A percentile compares a stretch with the other conserved stretches of the same genome.
phyloP scores from a whole-genome alignment of 192 early-diverging fungal genomes.

The Coemansia pectinata region DNA sequence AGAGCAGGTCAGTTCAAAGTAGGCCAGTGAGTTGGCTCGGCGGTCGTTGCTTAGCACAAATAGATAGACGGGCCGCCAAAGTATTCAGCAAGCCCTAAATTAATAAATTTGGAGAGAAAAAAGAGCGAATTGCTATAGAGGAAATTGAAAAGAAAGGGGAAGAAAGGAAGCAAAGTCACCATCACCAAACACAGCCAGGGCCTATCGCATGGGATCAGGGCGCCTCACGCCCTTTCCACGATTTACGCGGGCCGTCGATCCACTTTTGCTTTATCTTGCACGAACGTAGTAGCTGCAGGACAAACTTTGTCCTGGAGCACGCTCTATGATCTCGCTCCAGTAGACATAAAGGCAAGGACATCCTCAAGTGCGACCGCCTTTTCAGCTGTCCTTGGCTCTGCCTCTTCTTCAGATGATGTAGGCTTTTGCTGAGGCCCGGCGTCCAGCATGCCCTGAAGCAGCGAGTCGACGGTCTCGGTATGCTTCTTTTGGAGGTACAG shows the following conservation, averaged over 20 bases:
- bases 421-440: not conserved
- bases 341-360: constrained; percentile 44
- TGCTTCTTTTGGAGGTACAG: constrained; percentile 30
- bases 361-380: constrained; percentile 34
- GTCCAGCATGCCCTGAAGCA: constrained; percentile 16
- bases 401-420: not conserved
- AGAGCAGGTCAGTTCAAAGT: not conserved
- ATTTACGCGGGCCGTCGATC: not conserved
- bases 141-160: not conserved
- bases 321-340: constrained; percentile 16
- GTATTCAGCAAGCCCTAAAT: not conserved
- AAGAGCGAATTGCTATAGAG: not conserved
- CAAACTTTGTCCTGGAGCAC: not conserved
- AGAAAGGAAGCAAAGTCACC: not conserved
- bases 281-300: not conserved
- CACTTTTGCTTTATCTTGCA: not conserved
- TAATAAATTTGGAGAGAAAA: not conserved
- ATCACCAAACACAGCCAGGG: not conserved
- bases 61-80: not conserved
- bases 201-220: constrained; percentile 7
- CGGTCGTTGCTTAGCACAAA: not conserved
- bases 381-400: not conserved
- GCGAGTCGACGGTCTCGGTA: constrained; percentile 18
- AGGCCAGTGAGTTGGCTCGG: not conserved
- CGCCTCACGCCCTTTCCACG: not conserved